Conservation (phyloP, 148 eudicot genomes). For the Amaranthus hypochondriacus region DNA sequence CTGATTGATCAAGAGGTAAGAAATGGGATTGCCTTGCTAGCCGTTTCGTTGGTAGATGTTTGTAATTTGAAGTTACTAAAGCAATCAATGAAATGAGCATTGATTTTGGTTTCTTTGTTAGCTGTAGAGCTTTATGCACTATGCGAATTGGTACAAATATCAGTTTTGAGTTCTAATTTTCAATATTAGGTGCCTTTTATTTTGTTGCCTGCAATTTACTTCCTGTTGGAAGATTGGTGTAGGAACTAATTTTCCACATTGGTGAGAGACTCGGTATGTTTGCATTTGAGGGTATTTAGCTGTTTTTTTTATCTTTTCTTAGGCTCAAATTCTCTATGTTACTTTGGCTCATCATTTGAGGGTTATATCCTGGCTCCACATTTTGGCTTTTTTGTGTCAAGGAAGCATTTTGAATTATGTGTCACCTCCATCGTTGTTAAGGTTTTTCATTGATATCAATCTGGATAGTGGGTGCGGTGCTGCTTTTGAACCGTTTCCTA, state of each 20-base stretch:
- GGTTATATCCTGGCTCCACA: not conserved
- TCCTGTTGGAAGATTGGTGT: not conserved
- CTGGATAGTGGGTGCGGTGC: not conserved
- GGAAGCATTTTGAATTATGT: too few species aligned
- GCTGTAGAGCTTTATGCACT: conserved; percentile 15
- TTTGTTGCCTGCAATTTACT: not conserved
- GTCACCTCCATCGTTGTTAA: not conserved
- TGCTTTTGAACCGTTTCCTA: not conserved
- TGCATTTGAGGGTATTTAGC: conserved; percentile 1
- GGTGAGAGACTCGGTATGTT: not conserved
- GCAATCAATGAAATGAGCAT: conserved; percentile 7
- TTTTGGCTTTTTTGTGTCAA: not conserved
- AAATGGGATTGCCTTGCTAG: not conserved
- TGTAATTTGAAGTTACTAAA: conserved; percentile 8
- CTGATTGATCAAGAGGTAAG: not conserved
- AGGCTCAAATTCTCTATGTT: not conserved
- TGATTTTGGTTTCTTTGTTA: not conserved
- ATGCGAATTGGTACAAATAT: conserved; percentile 1
- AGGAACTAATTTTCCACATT: conserved; percentile 2
- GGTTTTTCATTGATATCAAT: not conserved
- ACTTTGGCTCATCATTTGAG: too few species aligned
- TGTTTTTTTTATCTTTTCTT: not conserved
- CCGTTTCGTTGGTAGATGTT: not conserved
- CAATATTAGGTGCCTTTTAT: not conserved
- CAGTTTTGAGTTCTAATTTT: not conserved